Evolutionary conservation across 2,329 filamentous ascomycete species (phyloP), one percentile per base, ranked within the genome.

Genomic region (Fusarium sp.): DNA sequence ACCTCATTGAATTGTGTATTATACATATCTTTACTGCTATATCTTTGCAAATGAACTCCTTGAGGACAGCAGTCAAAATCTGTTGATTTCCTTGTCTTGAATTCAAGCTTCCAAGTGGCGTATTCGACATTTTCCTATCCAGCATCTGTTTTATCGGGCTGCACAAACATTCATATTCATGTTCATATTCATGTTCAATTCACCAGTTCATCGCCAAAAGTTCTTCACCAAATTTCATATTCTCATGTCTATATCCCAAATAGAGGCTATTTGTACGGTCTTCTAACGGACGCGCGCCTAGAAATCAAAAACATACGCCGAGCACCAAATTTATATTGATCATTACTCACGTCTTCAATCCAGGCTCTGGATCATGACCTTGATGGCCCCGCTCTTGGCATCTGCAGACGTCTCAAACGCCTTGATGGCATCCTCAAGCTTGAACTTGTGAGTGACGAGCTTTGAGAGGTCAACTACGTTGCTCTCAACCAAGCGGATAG

Each of bases 301-400:
- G 52, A 76, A 74, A 59, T 36, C 73, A 69, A 76, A 69, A 63
- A 63, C 31, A 70, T 78, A 75, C 76, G 72, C 76, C 76, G 63
- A 73, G 74, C 75, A 77, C 76, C 70, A 51, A 38, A 41, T 66
- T 64, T 72, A 64, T 68, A 54, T 67, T 57, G 47, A 69, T 58
- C 62, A 62, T 57, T 44, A 63, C 63, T 47, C 31, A 67, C 67
- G 18, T 60, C 22, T 51, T 70, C 83, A 89, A 15, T 90, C 88
- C 73, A 89, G 75, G 79, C 90, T 94, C 87, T 95, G 94, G 80
- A 98, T 98, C 88, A 95, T 93, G 69, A 98, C 95, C 88, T 98
- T 98, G 84, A 98, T 98, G n/a, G 95, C 94, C 12, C 96, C 95
- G 58, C 93, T 97, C 87, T 93, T 95, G 44, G 94, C 92, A 83